A percentile compares a stretch with the other conserved stretches of the same genome.
Evolutionary conservation across 305 asterid genomes (phyloP).

Genomic region (Fraxinus sp.): DNA sequence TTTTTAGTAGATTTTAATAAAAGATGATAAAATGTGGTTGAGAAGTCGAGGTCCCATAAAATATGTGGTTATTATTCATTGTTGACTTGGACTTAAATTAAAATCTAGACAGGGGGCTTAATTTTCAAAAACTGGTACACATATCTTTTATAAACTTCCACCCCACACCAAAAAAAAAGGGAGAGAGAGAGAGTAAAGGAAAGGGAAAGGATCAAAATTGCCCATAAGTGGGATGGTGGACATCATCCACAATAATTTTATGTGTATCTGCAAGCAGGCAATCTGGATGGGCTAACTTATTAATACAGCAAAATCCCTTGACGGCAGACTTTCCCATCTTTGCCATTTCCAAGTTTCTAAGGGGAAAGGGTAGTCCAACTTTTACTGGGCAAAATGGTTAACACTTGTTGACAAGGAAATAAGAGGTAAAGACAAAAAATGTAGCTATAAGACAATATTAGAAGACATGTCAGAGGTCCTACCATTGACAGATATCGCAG

Average conservation of each 20-base stretch:
- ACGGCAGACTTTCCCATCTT: slow-evolving; percentile 5
- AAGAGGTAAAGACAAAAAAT: neutral
- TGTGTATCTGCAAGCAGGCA: neutral
- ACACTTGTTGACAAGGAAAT: neutral
- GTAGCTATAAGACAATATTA: neutral
- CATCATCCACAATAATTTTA: neutral
- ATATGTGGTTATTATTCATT: neutral
- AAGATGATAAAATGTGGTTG: neutral
- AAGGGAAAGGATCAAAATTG: slow-evolving; percentile 1
- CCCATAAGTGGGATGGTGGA: slow-evolving; percentile 5
- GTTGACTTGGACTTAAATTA: neutral
- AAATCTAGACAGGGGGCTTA: neutral
- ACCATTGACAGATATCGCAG: slow-evolving; percentile 75
- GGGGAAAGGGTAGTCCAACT: neutral
- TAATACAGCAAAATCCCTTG: slow-evolving; percentile 11
- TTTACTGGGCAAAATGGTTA: slow-evolving; percentile 4
- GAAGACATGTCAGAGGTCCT: slow-evolving; percentile 25
- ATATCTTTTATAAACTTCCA: neutral
- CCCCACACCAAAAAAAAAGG: neutral
- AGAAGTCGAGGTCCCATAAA: neutral
- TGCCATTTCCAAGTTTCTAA: neutral
- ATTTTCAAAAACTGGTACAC: neutral
- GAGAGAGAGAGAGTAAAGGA: neutral
- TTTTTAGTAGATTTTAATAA: neutral
- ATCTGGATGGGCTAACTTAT: slow-evolving; percentile 6